These are phyloP conservation scores for Yarrowia divulgata DNA, from an alignment of 805 yeast genomes.

Conservation along the genomic window DNA sequence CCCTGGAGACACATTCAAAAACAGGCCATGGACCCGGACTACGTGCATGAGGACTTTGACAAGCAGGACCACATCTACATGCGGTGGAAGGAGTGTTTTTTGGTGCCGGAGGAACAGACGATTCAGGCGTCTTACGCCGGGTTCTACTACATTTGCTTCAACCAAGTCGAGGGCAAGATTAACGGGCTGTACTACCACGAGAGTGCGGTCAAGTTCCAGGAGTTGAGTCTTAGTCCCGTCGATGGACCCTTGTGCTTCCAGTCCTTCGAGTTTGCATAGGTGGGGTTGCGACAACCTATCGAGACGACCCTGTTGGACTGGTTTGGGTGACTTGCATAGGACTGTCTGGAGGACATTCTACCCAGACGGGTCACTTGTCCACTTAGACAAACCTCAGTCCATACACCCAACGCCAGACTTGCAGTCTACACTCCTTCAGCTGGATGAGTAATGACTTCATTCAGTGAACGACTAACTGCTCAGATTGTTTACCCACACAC, in stretches of 20 bases:
- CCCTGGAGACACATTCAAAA: conserved; percentile 53
- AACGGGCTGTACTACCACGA: conserved; percentile 84
- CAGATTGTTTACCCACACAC: too few relatives aligned
- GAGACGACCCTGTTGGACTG: too few relatives aligned
- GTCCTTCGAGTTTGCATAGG: conserved; percentile 49
- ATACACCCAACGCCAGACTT: too few relatives aligned
- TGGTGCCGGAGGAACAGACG: conserved; percentile 76
- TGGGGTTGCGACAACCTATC: too few relatives aligned
- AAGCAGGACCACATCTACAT: conserved; percentile 68
- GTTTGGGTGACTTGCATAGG: too few relatives aligned
- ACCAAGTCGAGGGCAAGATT: conserved; percentile 75
- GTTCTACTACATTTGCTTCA: conserved; percentile 84
- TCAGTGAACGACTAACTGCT: too few relatives aligned
- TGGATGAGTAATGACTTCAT: too few relatives aligned
- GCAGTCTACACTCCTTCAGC: too few relatives aligned
- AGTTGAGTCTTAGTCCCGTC: conserved; percentile 66
- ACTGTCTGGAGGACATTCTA: too few relatives aligned
- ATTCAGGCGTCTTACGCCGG: conserved; percentile 90
- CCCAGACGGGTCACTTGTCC: too few relatives aligned
- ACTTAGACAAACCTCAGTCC: too few relatives aligned
- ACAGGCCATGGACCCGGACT: conserved; percentile 46
- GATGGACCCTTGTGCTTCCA: conserved; percentile 58
- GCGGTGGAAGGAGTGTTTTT: conserved; percentile 94
- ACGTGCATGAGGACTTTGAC: conserved; percentile 48
- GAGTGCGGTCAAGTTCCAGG: conserved; percentile 80